Base-by-base conservation (phyloP, 148 eudicot species). In the Camellia japonica region DNA sequence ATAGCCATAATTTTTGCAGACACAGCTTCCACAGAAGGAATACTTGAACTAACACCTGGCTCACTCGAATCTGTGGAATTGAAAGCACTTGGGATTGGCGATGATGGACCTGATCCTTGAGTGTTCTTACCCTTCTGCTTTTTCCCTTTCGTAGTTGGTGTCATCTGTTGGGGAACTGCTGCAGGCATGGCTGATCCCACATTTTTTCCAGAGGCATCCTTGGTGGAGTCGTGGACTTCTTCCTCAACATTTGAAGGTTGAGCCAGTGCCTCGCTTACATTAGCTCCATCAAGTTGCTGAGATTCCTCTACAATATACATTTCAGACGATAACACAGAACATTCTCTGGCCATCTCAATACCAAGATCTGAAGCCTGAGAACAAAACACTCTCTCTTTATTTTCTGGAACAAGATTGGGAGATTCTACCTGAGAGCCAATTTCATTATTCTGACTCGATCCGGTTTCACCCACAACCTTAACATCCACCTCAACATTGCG, bases 361-460 rank as follows among this genome's bases (percentile, higher is more conserved):
- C 97, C 97, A 80, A 92, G 89, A 88, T 91, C 97, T 38, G 98
- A 91, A 30, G 95, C 97, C 89, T 97, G 99, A 77, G 99, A 96
- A 78, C 69, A 96, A 78, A 96, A 92, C 52, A 86, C 79, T 72
- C 88, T 90, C 73, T 93, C 97, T 79, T 89, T 93, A 70, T 88
- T 90, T 23, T 90, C 95, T 64, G 85, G 61, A 55, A 66, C 85
- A 49, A 70, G 68, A 68, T 79, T 75, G 64, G 88, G 83, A 81
- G 84, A 63, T 70, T 91, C 97, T 76, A 71, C 84, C 38, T 79
- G 82, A 56, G 72, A 77, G 47, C 81, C 83, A 73, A 80, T 80
- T 81, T 87, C 93, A 79, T 75, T 87, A 82, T 81, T 84, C 68
- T 84, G 91, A 84, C 76, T 68, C 54, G 84, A 80, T 52, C 87